Conservation (phyloP, 2,329 filamentous ascomycete species). For the Verticillium klebahnii region DNA sequence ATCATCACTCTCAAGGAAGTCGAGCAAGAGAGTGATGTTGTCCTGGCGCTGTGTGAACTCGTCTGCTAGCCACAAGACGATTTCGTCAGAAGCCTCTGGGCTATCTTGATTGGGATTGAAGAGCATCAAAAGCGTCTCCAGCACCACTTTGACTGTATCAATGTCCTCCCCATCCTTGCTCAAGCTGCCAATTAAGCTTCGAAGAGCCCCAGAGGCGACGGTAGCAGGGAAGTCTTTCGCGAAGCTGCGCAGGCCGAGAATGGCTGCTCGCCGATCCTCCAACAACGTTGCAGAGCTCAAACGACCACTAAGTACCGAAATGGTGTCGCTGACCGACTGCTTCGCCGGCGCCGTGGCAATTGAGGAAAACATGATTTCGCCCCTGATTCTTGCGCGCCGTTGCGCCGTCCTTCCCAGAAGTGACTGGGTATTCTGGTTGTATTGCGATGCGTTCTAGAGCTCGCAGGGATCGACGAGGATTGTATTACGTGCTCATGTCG, state of each 20-base stretch:
- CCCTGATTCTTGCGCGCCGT: background rate
- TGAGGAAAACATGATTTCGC: constrained; percentile 53
- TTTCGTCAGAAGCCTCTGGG: constrained; percentile 92
- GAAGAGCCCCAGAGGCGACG: constrained; percentile 87
- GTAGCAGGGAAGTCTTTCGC: constrained; percentile 95
- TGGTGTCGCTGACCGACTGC: constrained; percentile 94
- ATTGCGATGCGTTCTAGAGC: background rate
- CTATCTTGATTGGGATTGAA: constrained; percentile 70
- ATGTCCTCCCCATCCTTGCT: constrained; percentile 89
- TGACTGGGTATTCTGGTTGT: background rate
- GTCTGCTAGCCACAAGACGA: constrained; percentile 92
- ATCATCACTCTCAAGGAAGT: constrained; percentile 80
- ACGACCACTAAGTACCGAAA: constrained; percentile 81
- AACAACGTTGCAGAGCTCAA: constrained; percentile 85
- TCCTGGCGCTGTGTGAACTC: constrained; percentile 98
- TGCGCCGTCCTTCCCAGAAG: background rate
- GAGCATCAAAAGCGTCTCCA: constrained; percentile 93
- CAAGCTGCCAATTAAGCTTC: constrained; percentile 80
- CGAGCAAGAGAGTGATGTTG: constrained; percentile 86
- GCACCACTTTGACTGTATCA: constrained; percentile 89
- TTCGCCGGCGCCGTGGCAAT: constrained; percentile 76
- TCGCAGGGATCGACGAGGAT: background rate
- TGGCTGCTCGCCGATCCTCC: constrained; percentile 90
- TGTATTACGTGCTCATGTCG: background rate
- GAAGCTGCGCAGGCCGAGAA: constrained; percentile 89